Evolutionary conservation across 2,329 filamentous ascomycete species (phyloP), one percentile per base, ranked within the genome.

Genomic region (Apiospora arundinis): DNA sequence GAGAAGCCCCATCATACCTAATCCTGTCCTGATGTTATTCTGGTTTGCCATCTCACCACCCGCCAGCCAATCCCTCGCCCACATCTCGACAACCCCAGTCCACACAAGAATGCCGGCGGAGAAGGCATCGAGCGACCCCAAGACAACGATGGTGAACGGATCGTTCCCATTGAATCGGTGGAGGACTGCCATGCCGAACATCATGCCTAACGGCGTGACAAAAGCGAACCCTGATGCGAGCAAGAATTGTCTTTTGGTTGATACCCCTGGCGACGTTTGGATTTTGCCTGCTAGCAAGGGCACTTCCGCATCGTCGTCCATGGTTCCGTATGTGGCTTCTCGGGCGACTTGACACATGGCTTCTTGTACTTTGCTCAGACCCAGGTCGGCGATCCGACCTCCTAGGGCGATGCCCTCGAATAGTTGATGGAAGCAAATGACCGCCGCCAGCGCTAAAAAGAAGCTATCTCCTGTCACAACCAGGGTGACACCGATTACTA

Each of bases 11-110:
- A 40, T 2, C 25, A 70, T 1, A 5, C 68, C 68, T 23, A 70
- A 4, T 2, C n/a, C 49, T 11, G 28, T 56, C 7, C n/a, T 44
- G 7, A 8, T 4, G 11, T 21, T 45, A 7, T 12, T 56, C 42
- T 70, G 52, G n/a, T 23, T 28, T 2, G 68, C 68, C 68, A 70
- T 70, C 60, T 70, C 69, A 9, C 49, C 82, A 2, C 84, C 84
- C 52, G 74, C 80, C 71, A 89, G 79, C 88, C 88, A 90, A 73
- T 90, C 88, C 46, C 83, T 77, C 3, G 85, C 86, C 82, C 86
- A 84, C 87, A 90, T 89, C 77, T 90, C 88, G 0, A 89, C 87
- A 11, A 90, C 77, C 2, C 86, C 86, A 0, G 89, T 87, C 86
- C 88, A 90, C 0, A 87, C 80, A 32, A 90, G 78, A 32, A 90